These are phyloP conservation scores for Sanghuangporus baumii DNA, from an alignment of 1,284 basidiomycete species.

Conservation along the genomic window DNA sequence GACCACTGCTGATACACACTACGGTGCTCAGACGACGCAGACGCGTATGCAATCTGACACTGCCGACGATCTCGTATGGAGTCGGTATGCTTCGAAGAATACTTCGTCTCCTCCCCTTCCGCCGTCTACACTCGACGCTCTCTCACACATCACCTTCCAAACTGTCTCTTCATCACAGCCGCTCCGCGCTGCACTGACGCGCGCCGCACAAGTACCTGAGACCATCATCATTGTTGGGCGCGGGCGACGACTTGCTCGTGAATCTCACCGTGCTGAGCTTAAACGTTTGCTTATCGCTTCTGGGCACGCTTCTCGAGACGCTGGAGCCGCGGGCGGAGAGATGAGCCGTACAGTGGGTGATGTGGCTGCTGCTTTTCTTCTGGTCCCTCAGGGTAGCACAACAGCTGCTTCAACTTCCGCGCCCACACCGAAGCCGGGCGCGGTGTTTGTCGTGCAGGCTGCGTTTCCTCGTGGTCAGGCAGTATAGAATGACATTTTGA, in stretches of 20 bases:
- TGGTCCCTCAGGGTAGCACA: conserved; percentile 24
- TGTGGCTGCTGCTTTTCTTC: conserved; percentile 61
- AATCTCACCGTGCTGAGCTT: conserved; percentile 55
- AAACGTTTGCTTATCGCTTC: conserved; percentile 44
- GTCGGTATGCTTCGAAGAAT: conserved; percentile 36
- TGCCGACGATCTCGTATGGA: conserved; percentile 69
- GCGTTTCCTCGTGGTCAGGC: conserved; percentile 10
- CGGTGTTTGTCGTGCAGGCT: conserved; percentile 58
- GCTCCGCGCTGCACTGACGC: conserved; percentile 48
- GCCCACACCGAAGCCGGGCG: not conserved
- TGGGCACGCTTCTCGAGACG: conserved; percentile 24
- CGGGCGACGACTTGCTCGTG: conserved; percentile 61
- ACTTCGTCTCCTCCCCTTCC: conserved; percentile 24
- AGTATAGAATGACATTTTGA: not conserved
- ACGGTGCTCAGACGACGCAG: conserved; percentile 55
- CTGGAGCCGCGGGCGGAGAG: conserved; percentile 44
- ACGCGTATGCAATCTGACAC: conserved; percentile 64
- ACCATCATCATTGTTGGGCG: conserved; percentile 64
- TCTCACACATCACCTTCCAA: conserved; percentile 53
- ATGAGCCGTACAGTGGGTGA: conserved; percentile 75
- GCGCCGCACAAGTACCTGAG: conserved; percentile 22
- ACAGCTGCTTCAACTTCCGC: conserved; percentile 14
- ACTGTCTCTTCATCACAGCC: conserved; percentile 41
- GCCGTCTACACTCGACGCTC: conserved; percentile 32
- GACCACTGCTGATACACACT: conserved; percentile 50